Base-by-base conservation (phyloP, 2,329 filamentous ascomycete species). In the Ophiostoma tasmaniense region DNA sequence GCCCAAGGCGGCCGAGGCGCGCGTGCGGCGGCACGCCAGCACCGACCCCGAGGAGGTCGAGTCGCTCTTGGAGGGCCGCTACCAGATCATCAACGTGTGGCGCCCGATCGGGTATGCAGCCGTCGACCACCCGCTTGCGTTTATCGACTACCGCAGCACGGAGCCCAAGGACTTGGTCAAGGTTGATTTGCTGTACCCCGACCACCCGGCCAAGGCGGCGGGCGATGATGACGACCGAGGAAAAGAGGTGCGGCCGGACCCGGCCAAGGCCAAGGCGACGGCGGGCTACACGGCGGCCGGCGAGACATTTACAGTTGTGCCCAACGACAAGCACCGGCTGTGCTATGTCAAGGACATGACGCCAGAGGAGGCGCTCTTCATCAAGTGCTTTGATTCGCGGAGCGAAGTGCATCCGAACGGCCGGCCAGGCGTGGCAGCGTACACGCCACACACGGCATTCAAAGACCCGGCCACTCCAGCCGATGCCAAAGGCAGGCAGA, bases 31-130 rank as follows among this genome's bases (percentile, higher is more conserved):
- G 0, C 89, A 91, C 73, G 72, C 89, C 17, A 17, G 61, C 33
- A 30, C 13, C 0, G 77, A 84, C 0, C 76, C 73, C 0, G 80
- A 81, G 1, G 86, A 88, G 73, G 85, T 82, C 0, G 85, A 88
- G 35, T 80, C 81, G 68, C 77, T 90, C 11, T 73, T 90, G 2
- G 80, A 81, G 69, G 81, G 82, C 8, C 81, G 89, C 5, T 89
- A 85, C 74, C 87, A 89, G 74, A 85, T 90, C 74, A 86, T 90
- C 76, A 90, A 91, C 71, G 87, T 90, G 20, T 90, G 89, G 89
- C 82, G 89, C 50, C 88, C 89, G 0, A 89, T 90, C 72, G 81
- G 83, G 37, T 82, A 89, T 74, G 78, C 85, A 0, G 87, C 87
- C 2, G 81, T 81, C 0, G 88, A 90, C 74, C 84, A 83, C 72